These are phyloP conservation scores for Chloranthus sessilifolius DNA, from an alignment of 164 flowering plant genomes.

Conservation along the genomic window DNA sequence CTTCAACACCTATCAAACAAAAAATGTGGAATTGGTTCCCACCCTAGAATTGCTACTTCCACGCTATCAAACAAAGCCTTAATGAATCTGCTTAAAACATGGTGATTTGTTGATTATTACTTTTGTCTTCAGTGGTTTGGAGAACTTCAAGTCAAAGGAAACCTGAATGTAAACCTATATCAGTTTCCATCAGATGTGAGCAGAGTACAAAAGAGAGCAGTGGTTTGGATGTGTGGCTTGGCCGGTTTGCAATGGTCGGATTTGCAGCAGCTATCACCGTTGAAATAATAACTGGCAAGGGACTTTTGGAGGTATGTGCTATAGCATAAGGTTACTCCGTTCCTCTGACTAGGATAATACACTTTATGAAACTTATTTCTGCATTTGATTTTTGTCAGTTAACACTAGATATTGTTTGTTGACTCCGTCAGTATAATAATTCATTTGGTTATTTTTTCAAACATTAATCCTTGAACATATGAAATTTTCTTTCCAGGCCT, in stretches of 20 bases:
- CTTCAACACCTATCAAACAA: no score
- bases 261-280: constrained; percentile 74
- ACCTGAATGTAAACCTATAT: constrained; percentile 22
- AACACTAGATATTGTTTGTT: no score
- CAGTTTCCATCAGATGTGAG: constrained; percentile 62
- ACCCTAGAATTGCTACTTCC: no score
- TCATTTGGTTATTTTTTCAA: no score
- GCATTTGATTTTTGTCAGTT: no score
- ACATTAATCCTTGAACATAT: no score
- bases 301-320: constrained; percentile 75
- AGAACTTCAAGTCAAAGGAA: constrained; percentile 30
- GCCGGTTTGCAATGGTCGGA: constrained; percentile 89
- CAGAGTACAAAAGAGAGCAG: constrained; percentile 52
- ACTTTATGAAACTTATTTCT: not conserved
- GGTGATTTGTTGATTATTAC: not conserved
- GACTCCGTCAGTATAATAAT: no score
- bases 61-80: no score
- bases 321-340: not conserved
- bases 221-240: constrained; percentile 88
- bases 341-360: not conserved
- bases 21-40: no score
- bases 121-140: constrained; percentile 13
- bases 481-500: no score
- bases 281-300: constrained; percentile 85
- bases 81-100: no score